Evolutionary conservation across 345 rosid genomes (phyloP).

Genomic region (Salix purpurea): DNA sequence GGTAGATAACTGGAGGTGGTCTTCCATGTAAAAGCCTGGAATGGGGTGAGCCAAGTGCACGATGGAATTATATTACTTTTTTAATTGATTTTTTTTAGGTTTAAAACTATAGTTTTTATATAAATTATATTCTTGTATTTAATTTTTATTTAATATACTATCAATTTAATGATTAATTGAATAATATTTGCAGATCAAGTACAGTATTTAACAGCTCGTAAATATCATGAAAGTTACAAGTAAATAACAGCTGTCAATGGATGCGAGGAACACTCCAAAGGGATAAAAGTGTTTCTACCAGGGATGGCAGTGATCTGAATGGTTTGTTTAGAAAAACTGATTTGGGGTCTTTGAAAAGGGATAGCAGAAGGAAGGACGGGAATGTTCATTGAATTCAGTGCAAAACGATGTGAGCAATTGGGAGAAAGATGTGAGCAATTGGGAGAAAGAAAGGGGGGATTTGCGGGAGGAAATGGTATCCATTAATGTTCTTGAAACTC

Average conservation of each 20-base stretch:
- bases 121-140: too few species aligned
- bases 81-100: too few species aligned
- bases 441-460: conserved; percentile 12
- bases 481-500: conserved; percentile 34
- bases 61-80: too few species aligned
- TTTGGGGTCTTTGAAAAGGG: neutral
- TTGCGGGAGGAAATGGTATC: conserved; percentile 23
- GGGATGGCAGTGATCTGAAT: neutral
- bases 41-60: too few species aligned
- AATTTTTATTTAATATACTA: too few species aligned
- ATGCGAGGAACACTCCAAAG: conserved; percentile 23
- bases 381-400: conserved; percentile 2
- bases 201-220: too few species aligned
- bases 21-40: too few species aligned
- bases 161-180: too few species aligned
- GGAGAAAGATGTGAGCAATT: conserved; percentile 17
- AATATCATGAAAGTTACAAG: too few species aligned
- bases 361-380: conserved; percentile 5
- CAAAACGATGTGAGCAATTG: conserved; percentile 8
- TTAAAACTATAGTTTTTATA: too few species aligned
- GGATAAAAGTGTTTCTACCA: conserved; percentile 22
- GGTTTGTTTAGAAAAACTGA: neutral
- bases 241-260: neutral
- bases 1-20: too few species aligned
- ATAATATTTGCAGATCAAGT: too few species aligned